Conservation (phyloP, 2,329 filamentous ascomycete genomes). For the Phialophora chinensis region DNA sequence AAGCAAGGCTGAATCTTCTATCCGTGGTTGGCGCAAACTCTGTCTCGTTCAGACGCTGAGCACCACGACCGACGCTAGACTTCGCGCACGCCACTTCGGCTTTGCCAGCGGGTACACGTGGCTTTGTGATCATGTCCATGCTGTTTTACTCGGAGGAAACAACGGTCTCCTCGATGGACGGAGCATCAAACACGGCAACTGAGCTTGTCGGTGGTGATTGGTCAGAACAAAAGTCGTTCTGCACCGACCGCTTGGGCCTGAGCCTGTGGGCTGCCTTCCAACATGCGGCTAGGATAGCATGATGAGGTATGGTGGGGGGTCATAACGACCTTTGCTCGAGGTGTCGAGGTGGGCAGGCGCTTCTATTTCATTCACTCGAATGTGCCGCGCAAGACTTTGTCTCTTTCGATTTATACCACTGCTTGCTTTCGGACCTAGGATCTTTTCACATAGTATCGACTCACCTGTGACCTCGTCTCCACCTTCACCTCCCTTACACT, state of each 20-base stretch:
- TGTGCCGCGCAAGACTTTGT: background rate
- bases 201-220: slow-evolving; percentile 4
- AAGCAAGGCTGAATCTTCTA: no score
- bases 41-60: no score
- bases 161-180: no score
- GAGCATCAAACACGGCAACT: no score
- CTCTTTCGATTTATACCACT: background rate
- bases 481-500: background rate
- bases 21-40: no score
- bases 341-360: background rate
- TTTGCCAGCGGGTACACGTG: no score
- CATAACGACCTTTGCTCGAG: slow-evolving; percentile 4
- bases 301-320: background rate
- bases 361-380: slow-evolving; percentile 1
- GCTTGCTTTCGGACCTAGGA: background rate
- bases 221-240: slow-evolving; percentile 15
- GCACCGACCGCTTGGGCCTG: background rate
- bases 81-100: no score
- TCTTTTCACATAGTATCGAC: background rate
- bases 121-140: no score
- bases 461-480: background rate
- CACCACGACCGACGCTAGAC: no score
- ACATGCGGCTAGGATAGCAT: background rate
- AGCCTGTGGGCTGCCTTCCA: background rate
- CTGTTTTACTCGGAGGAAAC: no score